Evolutionary conservation across 2,329 filamentous ascomycete species (phyloP), one percentile per base, ranked within the genome.

Genomic region (Teratosphaeria zuluensis): DNA sequence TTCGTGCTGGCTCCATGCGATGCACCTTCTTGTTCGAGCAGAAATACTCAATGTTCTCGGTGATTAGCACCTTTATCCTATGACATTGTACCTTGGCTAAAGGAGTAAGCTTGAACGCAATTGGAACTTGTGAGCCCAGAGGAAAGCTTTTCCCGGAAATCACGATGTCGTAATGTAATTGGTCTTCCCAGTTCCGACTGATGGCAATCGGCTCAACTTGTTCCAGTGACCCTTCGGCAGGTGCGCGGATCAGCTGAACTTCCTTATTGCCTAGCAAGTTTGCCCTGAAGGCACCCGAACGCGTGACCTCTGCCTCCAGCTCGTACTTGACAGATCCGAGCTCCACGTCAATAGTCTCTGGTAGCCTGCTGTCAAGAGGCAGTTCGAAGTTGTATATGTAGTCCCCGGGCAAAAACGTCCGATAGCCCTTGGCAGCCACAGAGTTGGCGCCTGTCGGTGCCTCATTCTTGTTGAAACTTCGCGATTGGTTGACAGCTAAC

Each of bases 121-220:
- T 94, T 0, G 92, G 92, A 16, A 96, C 90, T 67, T 89, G 89
- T 46, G 88, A 83, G 16, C 92, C 92, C 21, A 96, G 82, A 0
- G 92, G 90, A 61, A 96, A 96, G 0, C 91, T 95, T 79, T 96
- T 96, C 57, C 92, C 92, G 1, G 91, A 96, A 57, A 96, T 95
- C 70, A 96, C 87, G 65, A 96, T 96, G 68, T 96, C 92, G 75
- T 96, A 96, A 69, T 95, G 90, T 33, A 96, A 78, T 69, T 96
- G 92, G 65, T 96, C 91, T 71, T 96, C 92, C 92, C 92, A 96
- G 62, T 90, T 91, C 21, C 92, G 81, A 63, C 89, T 92, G 68
- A 96, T 96, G 11, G 91, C 92, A 67, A 96, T 96, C 2, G 92
- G 92, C 70, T 96, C 92, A 30, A 91, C 87, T 73, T 90, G 90